Conservation (phyloP, 495 filamentous ascomycete genomes). For the Ramalina intermedia region DNA sequence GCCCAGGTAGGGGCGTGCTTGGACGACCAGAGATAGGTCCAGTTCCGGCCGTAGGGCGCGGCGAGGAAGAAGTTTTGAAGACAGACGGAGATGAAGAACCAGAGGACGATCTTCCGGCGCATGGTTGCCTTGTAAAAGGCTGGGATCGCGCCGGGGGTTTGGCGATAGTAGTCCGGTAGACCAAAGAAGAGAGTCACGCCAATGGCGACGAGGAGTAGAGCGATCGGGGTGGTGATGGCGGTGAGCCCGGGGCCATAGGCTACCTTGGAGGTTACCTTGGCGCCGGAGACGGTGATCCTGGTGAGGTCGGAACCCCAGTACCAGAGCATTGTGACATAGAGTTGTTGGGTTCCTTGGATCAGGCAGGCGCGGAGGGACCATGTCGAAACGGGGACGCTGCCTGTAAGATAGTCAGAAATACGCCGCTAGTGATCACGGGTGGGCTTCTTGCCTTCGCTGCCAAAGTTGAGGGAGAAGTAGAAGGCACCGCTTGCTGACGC, state of each 20-base stretch:
- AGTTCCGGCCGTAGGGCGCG: conserved; percentile 46
- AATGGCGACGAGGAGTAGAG: conserved; percentile 36
- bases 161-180: conserved; percentile 52
- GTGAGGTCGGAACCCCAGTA: conserved; percentile 43
- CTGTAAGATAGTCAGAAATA: conserved; percentile 10
- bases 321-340: conserved; percentile 51
- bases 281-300: conserved; percentile 15
- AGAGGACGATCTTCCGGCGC: conserved; percentile 43
- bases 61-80: conserved; percentile 56
- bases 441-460: conserved; percentile 33
- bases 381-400: conserved; percentile 41
- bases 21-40: conserved; percentile 44
- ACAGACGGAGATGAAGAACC: conserved; percentile 41
- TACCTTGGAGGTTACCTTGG: conserved; percentile 17
- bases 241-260: conserved; percentile 21
- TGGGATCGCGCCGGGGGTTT: conserved; percentile 52
- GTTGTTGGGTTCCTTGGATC: conserved; percentile 49
- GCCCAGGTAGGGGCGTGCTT: conserved; percentile 37
- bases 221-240: conserved; percentile 34
- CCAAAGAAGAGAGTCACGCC: conserved; percentile 38
- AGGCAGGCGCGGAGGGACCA: conserved; percentile 52
- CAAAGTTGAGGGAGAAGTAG: conserved; percentile 55
- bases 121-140: conserved; percentile 40
- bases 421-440: background rate
- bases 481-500: conserved; percentile 46